These are phyloP conservation scores for Larix kaempferi DNA, from an alignment of 75 land plant genomes.

Conservation along the genomic window DNA sequence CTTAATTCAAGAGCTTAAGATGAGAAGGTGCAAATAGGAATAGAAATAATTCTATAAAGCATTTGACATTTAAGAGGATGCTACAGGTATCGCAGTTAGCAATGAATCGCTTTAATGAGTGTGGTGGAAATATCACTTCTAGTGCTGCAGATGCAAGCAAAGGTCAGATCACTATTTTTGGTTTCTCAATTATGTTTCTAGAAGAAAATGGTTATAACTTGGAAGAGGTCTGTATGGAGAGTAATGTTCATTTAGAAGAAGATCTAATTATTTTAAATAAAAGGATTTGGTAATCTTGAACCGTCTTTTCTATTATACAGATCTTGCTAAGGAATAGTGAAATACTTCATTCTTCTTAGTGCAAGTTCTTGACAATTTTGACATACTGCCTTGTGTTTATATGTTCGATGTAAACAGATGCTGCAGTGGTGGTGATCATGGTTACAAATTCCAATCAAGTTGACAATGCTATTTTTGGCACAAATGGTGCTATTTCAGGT, in stretches of 20 bases:
- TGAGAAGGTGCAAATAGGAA: not conserved
- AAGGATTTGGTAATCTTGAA: not conserved
- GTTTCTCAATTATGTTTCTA: not conserved
- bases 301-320: not conserved
- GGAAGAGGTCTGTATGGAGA: not conserved
- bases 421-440: constrained; percentile 36
- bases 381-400: not conserved
- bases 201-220: not conserved
- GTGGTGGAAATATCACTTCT: constrained; percentile 48
- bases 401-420: constrained; percentile 42
- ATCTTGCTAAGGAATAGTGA: not conserved
- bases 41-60: not conserved
- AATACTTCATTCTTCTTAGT: constrained; percentile 5
- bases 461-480: constrained; percentile 41
- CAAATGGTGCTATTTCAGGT: constrained; percentile 55
- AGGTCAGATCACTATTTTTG: constrained; percentile 35
- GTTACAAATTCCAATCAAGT: constrained; percentile 35
- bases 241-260: not conserved
- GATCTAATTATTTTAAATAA: not conserved
- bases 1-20: constrained; percentile 6
- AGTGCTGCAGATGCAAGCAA: constrained; percentile 53
- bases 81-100: constrained; percentile 41
- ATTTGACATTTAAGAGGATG: not conserved
- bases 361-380: not conserved
- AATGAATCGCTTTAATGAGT: constrained; percentile 38